Conservation (phyloP, 768 basidiomycete species). For the Kwoniella dendrophila region DNA sequence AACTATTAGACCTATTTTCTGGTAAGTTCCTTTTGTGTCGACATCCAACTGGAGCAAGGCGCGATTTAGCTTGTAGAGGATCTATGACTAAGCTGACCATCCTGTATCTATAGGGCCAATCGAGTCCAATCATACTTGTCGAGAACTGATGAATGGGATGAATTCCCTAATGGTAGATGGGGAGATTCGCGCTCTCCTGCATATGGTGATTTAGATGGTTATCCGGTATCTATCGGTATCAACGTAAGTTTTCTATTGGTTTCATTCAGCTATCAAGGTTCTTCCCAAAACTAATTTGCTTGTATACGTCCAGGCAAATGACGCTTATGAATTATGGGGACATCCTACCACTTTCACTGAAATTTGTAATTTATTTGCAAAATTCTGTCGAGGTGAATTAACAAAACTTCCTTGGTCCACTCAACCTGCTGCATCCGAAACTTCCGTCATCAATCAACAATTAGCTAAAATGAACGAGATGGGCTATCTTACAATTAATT, state of each 20-base stretch:
- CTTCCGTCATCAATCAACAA: slow-evolving; percentile 55
- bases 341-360: slow-evolving; percentile 44
- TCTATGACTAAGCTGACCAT: no score
- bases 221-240: slow-evolving; percentile 89
- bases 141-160: slow-evolving; percentile 98
- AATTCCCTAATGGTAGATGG: slow-evolving; percentile 98
- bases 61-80: no score
- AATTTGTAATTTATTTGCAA: slow-evolving; percentile 51
- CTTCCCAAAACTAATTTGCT: no score
- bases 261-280: no score
- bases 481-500: slow-evolving; percentile 96
- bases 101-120: slow-evolving; percentile 66
- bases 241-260: slow-evolving; percentile 61
- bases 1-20: slow-evolving; percentile 95
- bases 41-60: no score
- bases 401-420: slow-evolving; percentile 55
- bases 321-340: slow-evolving; percentile 54
- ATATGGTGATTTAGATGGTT: slow-evolving; percentile 96
- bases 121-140: slow-evolving; percentile 91
- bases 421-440: slow-evolving; percentile 56
- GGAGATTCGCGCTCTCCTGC: slow-evolving; percentile 97
- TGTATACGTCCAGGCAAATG: slow-evolving; percentile 29
- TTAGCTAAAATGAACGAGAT: slow-evolving; percentile 73
- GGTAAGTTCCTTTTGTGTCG: slow-evolving; percentile 56
- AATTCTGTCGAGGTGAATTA: slow-evolving; percentile 55